These are phyloP conservation scores for Citeromyces hawaiiensis DNA, from an alignment of 1,139 yeast species.

Conservation along the genomic window DNA sequence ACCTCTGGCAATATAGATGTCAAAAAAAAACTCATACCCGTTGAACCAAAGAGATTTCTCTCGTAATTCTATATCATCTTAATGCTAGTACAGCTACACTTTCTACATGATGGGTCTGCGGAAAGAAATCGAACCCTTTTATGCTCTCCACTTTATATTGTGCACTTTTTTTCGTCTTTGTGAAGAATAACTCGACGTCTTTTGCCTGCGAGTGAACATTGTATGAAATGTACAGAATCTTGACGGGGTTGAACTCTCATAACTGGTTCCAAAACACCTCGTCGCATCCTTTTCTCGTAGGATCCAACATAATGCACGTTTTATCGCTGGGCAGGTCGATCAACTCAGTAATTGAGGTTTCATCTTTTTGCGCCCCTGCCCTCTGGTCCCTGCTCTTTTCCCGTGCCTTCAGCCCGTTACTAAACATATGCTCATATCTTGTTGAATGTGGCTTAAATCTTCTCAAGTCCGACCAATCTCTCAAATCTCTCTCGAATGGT, in stretches of 20 bases:
- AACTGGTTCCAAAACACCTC: constrained; percentile 75
- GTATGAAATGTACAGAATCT: constrained; percentile 86
- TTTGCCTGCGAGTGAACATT: constrained; percentile 97
- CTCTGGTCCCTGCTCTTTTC: no score
- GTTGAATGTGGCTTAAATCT: no score
- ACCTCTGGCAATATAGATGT: no score
- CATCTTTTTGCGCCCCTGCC: no score
- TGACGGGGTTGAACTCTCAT: constrained; percentile 70
- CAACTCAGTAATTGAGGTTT: no score
- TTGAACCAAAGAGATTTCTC: background rate
- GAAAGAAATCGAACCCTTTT: constrained; percentile 94
- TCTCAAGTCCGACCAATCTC: no score
- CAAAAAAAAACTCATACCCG: no score
- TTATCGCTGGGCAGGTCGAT: constrained; percentile 59
- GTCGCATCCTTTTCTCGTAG: constrained; percentile 96
- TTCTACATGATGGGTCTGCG: constrained; percentile 96
- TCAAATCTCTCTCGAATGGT: no score
- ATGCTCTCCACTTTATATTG: constrained; percentile 65
- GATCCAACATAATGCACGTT: constrained; percentile 88
- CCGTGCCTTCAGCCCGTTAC: no score
- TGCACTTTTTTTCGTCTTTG: constrained; percentile 47
- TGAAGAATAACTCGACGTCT: constrained; percentile 74
- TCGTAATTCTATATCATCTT: constrained; percentile 1
- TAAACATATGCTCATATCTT: no score
- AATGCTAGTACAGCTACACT: constrained; percentile 68